Percentiles rank a stretch among this genome's conserved stretches.
Conservation (phyloP, 139 green algal genomes). For the Spirogloea muscicola region DNA sequence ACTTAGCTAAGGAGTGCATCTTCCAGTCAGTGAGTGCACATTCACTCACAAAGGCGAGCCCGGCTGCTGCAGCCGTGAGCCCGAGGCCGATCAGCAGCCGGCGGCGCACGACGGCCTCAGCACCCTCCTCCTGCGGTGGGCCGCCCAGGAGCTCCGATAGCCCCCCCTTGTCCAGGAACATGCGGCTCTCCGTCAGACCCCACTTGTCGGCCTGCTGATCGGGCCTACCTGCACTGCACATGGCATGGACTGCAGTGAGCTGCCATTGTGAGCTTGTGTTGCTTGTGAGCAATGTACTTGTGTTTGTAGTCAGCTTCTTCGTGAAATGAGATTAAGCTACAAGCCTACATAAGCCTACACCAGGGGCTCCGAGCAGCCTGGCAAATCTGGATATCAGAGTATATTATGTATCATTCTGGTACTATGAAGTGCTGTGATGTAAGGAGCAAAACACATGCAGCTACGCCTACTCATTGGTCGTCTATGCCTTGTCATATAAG, state of each 20-base stretch:
- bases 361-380: background rate
- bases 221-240: constrained; percentile 4
- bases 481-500: too few species aligned
- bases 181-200: constrained; percentile 18
- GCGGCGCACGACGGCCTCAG: constrained; percentile 6
- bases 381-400: background rate
- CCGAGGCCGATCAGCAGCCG: constrained; percentile 20
- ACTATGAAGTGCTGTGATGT: too few species aligned
- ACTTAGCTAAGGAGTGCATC: too few species aligned
- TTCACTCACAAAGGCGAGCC: constrained; percentile 31
- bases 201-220: constrained; percentile 26
- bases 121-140: constrained; percentile 13
- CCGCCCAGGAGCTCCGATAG: background rate
- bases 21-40: too few species aligned
- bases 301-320: background rate
- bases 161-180: constrained; percentile 15
- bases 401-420: background rate
- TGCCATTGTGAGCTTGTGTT: too few species aligned
- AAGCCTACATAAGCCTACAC: background rate
- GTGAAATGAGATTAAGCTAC: background rate
- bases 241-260: background rate
- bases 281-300: too few species aligned
- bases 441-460: too few species aligned
- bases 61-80: constrained; percentile 13
- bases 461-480: too few species aligned